Conservation (phyloP, 2,329 filamentous ascomycete species). For the Hypoxylon sp. region DNA sequence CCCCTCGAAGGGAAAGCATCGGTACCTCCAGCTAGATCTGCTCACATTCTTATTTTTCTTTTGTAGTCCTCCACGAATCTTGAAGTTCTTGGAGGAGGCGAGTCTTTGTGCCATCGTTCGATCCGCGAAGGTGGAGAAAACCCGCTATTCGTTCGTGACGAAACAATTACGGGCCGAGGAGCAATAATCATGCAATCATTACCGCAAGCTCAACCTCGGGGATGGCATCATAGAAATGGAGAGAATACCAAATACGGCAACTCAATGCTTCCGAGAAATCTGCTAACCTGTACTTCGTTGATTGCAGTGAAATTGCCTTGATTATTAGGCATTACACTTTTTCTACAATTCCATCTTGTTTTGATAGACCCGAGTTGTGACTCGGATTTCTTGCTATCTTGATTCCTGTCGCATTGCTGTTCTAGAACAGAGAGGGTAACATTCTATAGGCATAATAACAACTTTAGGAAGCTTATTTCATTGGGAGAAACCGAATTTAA, state of each 20-base stretch:
- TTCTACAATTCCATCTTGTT: neutral
- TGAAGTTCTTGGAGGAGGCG: neutral
- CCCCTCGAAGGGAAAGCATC: slow-evolving; percentile 7
- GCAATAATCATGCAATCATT: neutral
- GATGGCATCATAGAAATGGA: neutral
- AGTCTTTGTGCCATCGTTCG: neutral
- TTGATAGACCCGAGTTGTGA: neutral
- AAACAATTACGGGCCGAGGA: slow-evolving; percentile 27
- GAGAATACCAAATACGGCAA: neutral
- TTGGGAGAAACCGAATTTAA: too few species aligned
- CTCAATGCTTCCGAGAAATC: neutral
- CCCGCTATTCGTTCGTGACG: slow-evolving; percentile 22
- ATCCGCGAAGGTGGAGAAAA: slow-evolving; percentile 10
- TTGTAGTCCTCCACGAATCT: neutral
- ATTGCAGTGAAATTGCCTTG: neutral
- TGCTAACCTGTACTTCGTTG: neutral
- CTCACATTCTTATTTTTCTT: neutral
- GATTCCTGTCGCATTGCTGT: neutral
- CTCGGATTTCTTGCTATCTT: neutral
- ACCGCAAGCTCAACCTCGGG: neutral
- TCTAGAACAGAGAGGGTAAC: too few species aligned
- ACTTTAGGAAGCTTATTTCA: too few species aligned
- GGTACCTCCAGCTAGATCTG: neutral
- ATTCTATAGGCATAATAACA: too few species aligned
- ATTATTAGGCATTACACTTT: neutral